phyloP scores from a whole-genome alignment of 2,329 filamentous ascomycete species.

The Arthroderma uncinatum region DNA sequence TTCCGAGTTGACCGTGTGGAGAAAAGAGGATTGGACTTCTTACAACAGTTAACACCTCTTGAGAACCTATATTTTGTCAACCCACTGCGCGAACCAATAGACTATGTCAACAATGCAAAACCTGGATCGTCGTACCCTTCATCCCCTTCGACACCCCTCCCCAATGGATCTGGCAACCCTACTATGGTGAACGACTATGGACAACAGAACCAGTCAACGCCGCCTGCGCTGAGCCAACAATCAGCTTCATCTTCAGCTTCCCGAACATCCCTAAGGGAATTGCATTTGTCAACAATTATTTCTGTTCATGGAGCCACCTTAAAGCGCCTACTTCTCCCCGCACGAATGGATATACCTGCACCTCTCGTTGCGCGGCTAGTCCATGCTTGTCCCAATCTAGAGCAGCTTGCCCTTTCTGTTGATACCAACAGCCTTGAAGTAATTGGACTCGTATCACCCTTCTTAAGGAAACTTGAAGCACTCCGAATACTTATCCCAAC shows the following conservation, averaged over 20 bases:
- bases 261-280: conserved; percentile 27
- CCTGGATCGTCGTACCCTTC: conserved; percentile 9
- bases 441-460: conserved; percentile 30
- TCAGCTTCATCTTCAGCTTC: conserved; percentile 19
- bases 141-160: conserved; percentile 8
- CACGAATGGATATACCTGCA: conserved; percentile 44
- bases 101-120: conserved; percentile 24
- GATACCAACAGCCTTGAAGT: conserved; percentile 32
- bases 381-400: conserved; percentile 45
- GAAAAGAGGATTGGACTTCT: conserved; percentile 34
- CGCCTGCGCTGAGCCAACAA: not conserved
- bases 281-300: conserved; percentile 39
- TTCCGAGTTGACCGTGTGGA: conserved; percentile 41
- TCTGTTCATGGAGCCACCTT: conserved; percentile 42
- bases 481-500: conserved; percentile 33
- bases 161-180: conserved; percentile 13
- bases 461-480: conserved; percentile 31
- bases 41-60: conserved; percentile 35
- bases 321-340: conserved; percentile 46
- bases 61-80: conserved; percentile 45
- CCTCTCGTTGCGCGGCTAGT: conserved; percentile 42
- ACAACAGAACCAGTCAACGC: not conserved
- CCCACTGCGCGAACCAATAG: conserved; percentile 22
- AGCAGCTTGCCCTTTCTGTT: conserved; percentile 47
- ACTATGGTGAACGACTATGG: not conserved